Conservation (phyloP, 208 protist genomes). For the Acanthamoeba comandoni region DNA sequence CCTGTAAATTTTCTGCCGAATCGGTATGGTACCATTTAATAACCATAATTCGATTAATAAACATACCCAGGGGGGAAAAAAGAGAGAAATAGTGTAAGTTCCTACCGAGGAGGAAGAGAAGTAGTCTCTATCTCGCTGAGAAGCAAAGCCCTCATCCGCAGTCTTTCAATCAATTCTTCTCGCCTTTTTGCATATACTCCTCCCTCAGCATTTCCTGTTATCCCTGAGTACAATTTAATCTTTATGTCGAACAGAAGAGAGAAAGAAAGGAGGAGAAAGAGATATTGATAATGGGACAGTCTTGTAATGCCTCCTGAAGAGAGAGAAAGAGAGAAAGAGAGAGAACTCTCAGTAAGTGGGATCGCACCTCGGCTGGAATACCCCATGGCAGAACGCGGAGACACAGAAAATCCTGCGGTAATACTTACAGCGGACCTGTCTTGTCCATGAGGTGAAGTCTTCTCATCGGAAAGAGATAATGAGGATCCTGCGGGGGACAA, state of each 20-base stretch:
- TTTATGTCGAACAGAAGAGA: not conserved
- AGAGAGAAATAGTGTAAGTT: not conserved
- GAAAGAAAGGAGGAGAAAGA: too few relatives aligned
- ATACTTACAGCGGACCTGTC: not conserved
- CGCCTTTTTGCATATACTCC: not conserved
- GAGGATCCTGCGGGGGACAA: not conserved
- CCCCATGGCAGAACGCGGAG: too few relatives aligned
- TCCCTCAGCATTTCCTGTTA: not conserved
- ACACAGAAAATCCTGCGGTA: not conserved
- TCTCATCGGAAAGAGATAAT: not conserved
- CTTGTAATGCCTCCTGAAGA: too few relatives aligned
- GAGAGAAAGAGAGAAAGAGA: slow-evolving; percentile 12
- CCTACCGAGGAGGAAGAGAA: not conserved
- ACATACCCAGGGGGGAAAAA: not conserved
- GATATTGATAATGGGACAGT: too few relatives aligned
- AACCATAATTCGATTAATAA: not conserved
- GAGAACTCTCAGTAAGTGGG: not conserved
- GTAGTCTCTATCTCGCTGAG: slow-evolving; percentile 16
- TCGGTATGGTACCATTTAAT: not conserved
- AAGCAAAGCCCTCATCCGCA: not conserved
- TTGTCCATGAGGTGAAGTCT: not conserved
- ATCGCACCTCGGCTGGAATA: too few relatives aligned
- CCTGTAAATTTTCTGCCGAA: not conserved
- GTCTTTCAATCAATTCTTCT: not conserved
- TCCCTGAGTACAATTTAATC: not conserved